These are phyloP conservation scores for Verticillium nonalfalfae DNA, from an alignment of 2,329 filamentous ascomycete species.

Conservation along the genomic window DNA sequence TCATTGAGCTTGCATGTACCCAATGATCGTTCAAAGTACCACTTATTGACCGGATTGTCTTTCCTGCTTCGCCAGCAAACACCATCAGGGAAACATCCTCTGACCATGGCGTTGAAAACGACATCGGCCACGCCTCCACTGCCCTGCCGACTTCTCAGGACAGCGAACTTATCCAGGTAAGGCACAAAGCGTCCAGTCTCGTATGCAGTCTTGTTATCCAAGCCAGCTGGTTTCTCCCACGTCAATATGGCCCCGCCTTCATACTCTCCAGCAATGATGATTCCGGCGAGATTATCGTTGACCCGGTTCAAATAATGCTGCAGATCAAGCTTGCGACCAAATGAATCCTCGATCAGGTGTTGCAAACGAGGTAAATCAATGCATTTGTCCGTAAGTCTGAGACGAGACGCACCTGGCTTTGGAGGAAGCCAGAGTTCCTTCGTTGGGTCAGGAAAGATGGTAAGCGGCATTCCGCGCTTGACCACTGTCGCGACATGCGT, in stretches of 20 bases:
- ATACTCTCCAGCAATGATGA: slow-evolving; percentile 94
- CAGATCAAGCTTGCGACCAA: slow-evolving; percentile 77
- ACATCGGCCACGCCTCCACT: slow-evolving; percentile 91
- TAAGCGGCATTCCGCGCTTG: slow-evolving; percentile 86
- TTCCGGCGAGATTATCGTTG: slow-evolving; percentile 71
- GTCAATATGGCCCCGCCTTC: slow-evolving; percentile 93
- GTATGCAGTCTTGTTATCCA: slow-evolving; percentile 47
- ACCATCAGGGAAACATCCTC: slow-evolving; percentile 78
- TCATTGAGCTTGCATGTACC: slow-evolving; percentile 76
- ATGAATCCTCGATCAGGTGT: slow-evolving; percentile 89
- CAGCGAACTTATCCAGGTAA: slow-evolving; percentile 96
- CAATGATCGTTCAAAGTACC: slow-evolving; percentile 90
- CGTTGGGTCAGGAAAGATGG: slow-evolving; percentile 69
- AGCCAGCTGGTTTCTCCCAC: slow-evolving; percentile 72
- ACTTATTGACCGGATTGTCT: slow-evolving; percentile 95
- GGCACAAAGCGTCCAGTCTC: slow-evolving; percentile 66
- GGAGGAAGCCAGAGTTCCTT: slow-evolving; percentile 62
- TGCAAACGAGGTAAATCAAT: slow-evolving; percentile 81
- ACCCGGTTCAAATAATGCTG: slow-evolving; percentile 79
- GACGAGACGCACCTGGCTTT: slow-evolving; percentile 46
- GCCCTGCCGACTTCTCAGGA: slow-evolving; percentile 81
- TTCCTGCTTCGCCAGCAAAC: slow-evolving; percentile 89
- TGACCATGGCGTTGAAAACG: slow-evolving; percentile 93
- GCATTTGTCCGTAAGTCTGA: slow-evolving; percentile 70
- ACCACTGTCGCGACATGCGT: slow-evolving; percentile 64